Evolutionary conservation across 1,284 basidiomycete genomes (phyloP), one percentile per base, ranked within the genome.

Genomic region (Albatrellus sp.): DNA sequence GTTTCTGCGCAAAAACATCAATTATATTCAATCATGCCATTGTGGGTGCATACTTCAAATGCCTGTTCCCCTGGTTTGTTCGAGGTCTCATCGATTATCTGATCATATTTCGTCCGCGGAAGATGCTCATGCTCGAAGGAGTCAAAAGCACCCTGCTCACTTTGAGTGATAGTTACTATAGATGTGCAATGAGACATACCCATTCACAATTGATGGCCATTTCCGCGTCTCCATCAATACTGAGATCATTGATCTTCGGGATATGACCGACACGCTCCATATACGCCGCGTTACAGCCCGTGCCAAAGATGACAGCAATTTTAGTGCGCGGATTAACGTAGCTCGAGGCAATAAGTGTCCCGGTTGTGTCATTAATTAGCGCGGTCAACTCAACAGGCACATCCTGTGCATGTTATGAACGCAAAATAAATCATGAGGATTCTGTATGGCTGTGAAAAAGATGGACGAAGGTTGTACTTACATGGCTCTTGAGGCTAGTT

Each of bases 171-270:
- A 38, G 40, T 42, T 29, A 14, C 36, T 16, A 16, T 12, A 14
- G 19, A 39, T 16, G 33, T 14, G 37, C 33, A 13, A 24, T 7
- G 7, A 24, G 5, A 60, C 75, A 43, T 52, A 88, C 87, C 85
- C 88, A 90, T 74, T 94, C 90, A 63, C 90, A 94, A 65, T 98
- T 98, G 64, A 98, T 97, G 9, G 85, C 94, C 80, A 98, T 97
- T 50, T 87, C 71, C 37, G 71, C 77, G 10, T 72, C 65, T 1
- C 64, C 65, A 46, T 86, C 79, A 50, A 97, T 72, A 1, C 81
- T 80, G 17, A 93, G 66, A 46, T 78, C 55, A 47, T 76, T 71
- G 54, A 98, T 78, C 73, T 98, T 90, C 41, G 77, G 75, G 37
- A 87, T 82, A 48, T 77, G 69, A 31, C 65, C 64, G 14, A 93